Evolutionary conservation across 1,284 basidiomycete genomes (phyloP).

Genomic region (Megacollybia platyphylla): DNA sequence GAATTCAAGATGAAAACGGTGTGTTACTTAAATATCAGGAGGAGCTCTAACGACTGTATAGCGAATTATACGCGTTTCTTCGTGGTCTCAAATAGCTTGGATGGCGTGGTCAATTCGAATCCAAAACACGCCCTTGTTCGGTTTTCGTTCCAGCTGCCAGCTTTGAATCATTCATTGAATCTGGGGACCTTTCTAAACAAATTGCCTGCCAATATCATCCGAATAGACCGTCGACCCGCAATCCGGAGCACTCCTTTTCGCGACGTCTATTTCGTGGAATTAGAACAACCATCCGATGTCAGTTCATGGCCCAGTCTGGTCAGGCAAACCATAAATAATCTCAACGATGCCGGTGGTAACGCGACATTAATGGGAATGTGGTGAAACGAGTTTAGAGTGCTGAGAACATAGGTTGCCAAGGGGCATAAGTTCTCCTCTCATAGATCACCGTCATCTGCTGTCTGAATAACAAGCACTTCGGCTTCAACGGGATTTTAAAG

Average conservation of each 20-base stretch:
- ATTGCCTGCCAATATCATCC: slow-evolving; percentile 16
- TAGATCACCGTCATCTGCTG: slow-evolving; percentile 1
- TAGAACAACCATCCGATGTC: slow-evolving; percentile 13
- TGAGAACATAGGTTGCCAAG: neutral
- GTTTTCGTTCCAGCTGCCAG: neutral
- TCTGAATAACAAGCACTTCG: slow-evolving; percentile 16
- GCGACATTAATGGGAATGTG: slow-evolving; percentile 29
- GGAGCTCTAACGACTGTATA: slow-evolving; percentile 12
- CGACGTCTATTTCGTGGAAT: slow-evolving; percentile 48
- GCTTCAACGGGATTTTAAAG: slow-evolving; percentile 13
- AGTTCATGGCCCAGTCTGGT: slow-evolving; percentile 7
- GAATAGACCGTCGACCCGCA: slow-evolving; percentile 55
- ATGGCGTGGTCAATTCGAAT: slow-evolving; percentile 6
- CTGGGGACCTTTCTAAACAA: slow-evolving; percentile 1
- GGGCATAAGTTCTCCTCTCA: slow-evolving; percentile 6
- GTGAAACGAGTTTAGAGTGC: slow-evolving; percentile 14
- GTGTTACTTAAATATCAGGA: slow-evolving; percentile 10
- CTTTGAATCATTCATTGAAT: slow-evolving; percentile 3
- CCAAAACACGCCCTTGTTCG: slow-evolving; percentile 2
- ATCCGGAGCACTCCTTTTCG: slow-evolving; percentile 32
- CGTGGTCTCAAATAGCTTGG: slow-evolving; percentile 25
- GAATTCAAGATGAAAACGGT: slow-evolving; percentile 55
- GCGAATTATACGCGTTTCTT: slow-evolving; percentile 59
- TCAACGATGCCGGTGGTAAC: slow-evolving; percentile 20
- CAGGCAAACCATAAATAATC: slow-evolving; percentile 19